Percentiles rank a stretch among this genome's conserved stretches.
These are phyloP conservation scores for Ulmus americana DNA, from an alignment of 331 rosid species.

Conservation along the genomic window DNA sequence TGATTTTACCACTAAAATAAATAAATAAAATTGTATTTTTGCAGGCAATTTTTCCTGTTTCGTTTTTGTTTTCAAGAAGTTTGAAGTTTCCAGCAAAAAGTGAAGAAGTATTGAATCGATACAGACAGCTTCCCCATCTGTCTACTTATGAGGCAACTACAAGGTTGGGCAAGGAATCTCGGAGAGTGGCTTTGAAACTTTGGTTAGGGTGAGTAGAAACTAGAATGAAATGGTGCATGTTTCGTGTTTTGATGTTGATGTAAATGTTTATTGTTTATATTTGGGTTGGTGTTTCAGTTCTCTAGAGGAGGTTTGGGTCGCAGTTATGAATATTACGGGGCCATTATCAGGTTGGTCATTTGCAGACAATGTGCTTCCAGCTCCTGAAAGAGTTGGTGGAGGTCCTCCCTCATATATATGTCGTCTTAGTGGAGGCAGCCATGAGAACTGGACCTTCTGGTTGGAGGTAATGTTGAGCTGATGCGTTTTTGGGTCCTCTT, in stretches of 20 bases:
- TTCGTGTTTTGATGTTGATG: background rate
- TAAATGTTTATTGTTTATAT: background rate
- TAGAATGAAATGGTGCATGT: background rate
- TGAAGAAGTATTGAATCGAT: conserved; percentile 48
- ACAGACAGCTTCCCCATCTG: conserved; percentile 51
- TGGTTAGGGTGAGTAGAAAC: conserved; percentile 71
- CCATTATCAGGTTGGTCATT: conserved; percentile 96
- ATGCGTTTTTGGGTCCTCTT: background rate
- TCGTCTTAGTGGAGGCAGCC: conserved; percentile 73
- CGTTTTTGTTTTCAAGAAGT: conserved; percentile 71
- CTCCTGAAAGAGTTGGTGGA: conserved; percentile 43
- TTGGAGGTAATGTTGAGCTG: conserved; percentile 54
- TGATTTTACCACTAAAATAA: background rate
- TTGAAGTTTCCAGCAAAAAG: conserved; percentile 62
- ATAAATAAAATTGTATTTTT: conserved; percentile 12
- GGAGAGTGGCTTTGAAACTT: conserved; percentile 73
- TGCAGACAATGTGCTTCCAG: conserved; percentile 78
- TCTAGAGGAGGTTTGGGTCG: conserved; percentile 84
- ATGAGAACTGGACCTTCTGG: conserved; percentile 87
- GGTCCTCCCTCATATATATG: conserved; percentile 79
- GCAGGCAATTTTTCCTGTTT: conserved; percentile 86
- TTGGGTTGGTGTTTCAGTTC: conserved; percentile 45
- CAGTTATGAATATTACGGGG: conserved; percentile 89
- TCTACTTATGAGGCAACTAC: conserved; percentile 37
- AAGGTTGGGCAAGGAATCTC: conserved; percentile 34